Conservation (phyloP, 441 rosid species). For the Iberis amara region DNA sequence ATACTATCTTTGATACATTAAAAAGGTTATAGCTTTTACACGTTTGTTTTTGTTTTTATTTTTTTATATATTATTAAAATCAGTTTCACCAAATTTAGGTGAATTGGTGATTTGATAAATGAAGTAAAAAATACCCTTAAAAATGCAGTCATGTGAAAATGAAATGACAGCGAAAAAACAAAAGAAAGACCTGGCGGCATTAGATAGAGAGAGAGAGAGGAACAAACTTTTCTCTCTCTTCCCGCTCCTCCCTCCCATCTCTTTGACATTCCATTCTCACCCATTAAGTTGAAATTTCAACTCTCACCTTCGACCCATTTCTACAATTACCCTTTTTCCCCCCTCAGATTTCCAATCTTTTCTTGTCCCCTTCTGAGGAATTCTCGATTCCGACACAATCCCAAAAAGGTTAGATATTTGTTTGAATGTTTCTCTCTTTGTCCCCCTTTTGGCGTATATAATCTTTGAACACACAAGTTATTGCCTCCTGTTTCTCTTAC, state of each 20-base stretch:
- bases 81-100: conserved; percentile 14
- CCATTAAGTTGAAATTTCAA: conserved; percentile 23
- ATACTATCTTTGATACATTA: no score
- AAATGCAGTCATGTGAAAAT: conserved; percentile 11
- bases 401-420: conserved; percentile 8
- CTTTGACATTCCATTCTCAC: conserved; percentile 28
- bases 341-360: conserved; percentile 4
- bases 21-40: no score
- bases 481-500: neutral
- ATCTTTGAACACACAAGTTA: no score
- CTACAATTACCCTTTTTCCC: neutral
- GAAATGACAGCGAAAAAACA: conserved; percentile 19
- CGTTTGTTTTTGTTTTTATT: no score
- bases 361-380: conserved; percentile 22
- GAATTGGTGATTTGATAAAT: conserved; percentile 7
- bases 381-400: conserved; percentile 24
- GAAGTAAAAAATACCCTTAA: neutral
- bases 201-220: neutral
- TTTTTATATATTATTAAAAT: no score
- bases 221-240: conserved; percentile 3
- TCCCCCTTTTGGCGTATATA: conserved; percentile 14
- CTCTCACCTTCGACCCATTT: conserved; percentile 21
- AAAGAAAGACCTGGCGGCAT: conserved; percentile 13
- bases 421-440: conserved; percentile 17
- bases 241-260: conserved; percentile 6